A percentile compares a stretch with the other conserved stretches of the same genome.
These are phyloP conservation scores for Daedalea quercina DNA, from an alignment of 768 basidiomycete species.

Conservation along the genomic window DNA sequence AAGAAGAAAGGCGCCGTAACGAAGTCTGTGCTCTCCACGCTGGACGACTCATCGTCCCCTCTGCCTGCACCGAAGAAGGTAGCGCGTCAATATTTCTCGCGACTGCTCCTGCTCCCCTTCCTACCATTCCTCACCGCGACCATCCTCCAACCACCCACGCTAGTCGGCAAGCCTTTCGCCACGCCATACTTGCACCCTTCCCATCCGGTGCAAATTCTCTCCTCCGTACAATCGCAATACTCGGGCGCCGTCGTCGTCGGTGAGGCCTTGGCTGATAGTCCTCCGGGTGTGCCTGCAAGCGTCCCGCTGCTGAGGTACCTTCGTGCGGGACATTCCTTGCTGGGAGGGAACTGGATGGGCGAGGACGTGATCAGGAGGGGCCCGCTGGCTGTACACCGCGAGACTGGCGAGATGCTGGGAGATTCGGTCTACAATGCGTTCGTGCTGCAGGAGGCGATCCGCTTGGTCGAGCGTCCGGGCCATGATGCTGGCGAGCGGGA, in stretches of 20 bases:
- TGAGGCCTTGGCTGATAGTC: constrained; percentile 43
- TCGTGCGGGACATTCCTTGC: constrained; percentile 47
- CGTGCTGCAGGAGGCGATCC: constrained; percentile 78
- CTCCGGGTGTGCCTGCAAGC: not conserved
- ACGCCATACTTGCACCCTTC: constrained; percentile 45
- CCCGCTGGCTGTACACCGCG: constrained; percentile 20
- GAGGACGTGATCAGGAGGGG: constrained; percentile 26
- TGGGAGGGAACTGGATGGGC: constrained; percentile 77
- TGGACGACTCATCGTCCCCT: not conserved
- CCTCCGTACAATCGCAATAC: constrained; percentile 50
- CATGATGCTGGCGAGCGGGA: constrained; percentile 24
- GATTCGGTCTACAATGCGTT: constrained; percentile 85
- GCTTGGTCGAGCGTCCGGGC: constrained; percentile 53
- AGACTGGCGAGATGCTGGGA: constrained; percentile 47
- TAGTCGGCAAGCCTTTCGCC: constrained; percentile 42
- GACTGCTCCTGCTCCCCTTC: constrained; percentile 14
- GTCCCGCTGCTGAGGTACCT: constrained; percentile 31
- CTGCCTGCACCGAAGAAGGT: not conserved
- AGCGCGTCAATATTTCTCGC: constrained; percentile 2
- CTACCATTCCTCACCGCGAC: constrained; percentile 30
- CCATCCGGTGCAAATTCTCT: constrained; percentile 59
- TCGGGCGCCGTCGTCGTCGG: constrained; percentile 84
- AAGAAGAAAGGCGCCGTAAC: not conserved
- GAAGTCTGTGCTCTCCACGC: not conserved
- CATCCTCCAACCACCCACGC: constrained; percentile 45